A percentile compares a stretch with the other conserved stretches of the same genome.
Evolutionary conservation across 139 green algal species (phyloP).

Genomic region (Volvox reticuliferus): DNA sequence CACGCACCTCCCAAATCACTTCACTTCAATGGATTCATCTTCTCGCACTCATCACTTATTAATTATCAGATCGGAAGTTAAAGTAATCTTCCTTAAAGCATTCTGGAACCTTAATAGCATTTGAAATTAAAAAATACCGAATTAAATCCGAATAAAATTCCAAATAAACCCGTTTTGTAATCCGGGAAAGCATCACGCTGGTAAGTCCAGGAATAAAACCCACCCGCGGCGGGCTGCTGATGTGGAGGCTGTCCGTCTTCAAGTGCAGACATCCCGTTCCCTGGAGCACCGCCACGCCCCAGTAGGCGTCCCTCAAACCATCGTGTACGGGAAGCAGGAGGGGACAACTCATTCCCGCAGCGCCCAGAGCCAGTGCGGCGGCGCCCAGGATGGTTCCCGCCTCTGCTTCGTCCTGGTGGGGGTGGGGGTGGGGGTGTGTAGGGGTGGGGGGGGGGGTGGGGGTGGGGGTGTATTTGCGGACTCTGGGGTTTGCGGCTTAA

Average conservation of each 20-base stretch:
- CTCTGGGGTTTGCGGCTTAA: too few relatives aligned
- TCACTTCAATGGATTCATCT: too few relatives aligned
- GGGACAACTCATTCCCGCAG: constrained; percentile 62
- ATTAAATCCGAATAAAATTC: too few relatives aligned
- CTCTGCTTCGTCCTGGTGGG: constrained; percentile 60
- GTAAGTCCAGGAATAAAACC: not conserved
- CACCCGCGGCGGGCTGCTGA: constrained; percentile 57
- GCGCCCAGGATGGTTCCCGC: constrained; percentile 73
- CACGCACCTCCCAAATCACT: too few relatives aligned
- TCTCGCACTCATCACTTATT: too few relatives aligned
- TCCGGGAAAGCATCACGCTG: too few relatives aligned
- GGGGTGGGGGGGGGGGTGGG: not conserved
- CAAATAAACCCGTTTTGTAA: too few relatives aligned
- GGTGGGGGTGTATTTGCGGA: not conserved
- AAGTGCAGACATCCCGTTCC: constrained; percentile 49
- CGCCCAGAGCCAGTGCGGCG: constrained; percentile 62
- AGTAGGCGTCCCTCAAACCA: constrained; percentile 76
- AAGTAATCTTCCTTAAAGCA: too few relatives aligned
- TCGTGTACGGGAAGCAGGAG: constrained; percentile 86
- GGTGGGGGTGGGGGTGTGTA: not conserved
- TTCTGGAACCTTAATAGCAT: too few relatives aligned
- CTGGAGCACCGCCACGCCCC: constrained; percentile 64
- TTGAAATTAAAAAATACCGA: too few relatives aligned
- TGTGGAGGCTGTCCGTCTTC: constrained; percentile 71
- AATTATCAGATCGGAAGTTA: too few relatives aligned